These are phyloP conservation scores for Dalbergia cochinchinensis DNA, from an alignment of 306 rosid genomes.

Conservation along the genomic window DNA sequence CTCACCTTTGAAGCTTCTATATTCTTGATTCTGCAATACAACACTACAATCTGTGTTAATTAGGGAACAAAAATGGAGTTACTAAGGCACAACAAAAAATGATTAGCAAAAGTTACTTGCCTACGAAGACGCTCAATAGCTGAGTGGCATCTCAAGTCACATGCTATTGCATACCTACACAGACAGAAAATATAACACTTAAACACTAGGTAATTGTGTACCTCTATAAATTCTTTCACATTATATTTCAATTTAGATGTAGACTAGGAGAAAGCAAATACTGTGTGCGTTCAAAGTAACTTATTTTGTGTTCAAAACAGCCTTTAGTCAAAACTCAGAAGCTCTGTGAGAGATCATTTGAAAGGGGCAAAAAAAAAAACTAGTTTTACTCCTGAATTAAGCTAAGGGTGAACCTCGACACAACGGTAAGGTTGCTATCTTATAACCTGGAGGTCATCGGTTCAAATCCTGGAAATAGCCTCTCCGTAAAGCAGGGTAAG, in stretches of 20 bases:
- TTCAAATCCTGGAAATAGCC: too few species aligned
- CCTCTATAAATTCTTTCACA: conserved; percentile 20
- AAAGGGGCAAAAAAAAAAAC: too few species aligned
- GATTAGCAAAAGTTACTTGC: conserved; percentile 46
- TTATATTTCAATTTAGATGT: neutral
- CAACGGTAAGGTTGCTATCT: too few species aligned
- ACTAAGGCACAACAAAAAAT: neutral
- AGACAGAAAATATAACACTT: neutral
- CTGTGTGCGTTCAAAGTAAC: neutral
- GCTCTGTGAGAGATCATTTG: too few species aligned
- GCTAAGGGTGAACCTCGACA: too few species aligned
- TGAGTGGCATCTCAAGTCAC: conserved; percentile 80
- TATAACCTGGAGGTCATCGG: too few species aligned
- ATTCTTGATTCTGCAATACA: conserved; percentile 87
- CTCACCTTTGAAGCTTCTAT: conserved; percentile 84
- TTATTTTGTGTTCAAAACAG: too few species aligned
- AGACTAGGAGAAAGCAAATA: neutral
- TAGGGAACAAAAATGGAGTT: conserved; percentile 23
- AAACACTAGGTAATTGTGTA: neutral
- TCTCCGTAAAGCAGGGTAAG: too few species aligned
- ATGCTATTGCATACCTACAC: conserved; percentile 82
- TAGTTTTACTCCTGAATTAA: too few species aligned
- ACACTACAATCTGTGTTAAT: conserved; percentile 48
- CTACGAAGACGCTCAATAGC: conserved; percentile 95
- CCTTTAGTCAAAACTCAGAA: too few species aligned